A percentile compares a stretch with the other conserved stretches of the same genome.
Evolutionary conservation across 305 asterid genomes (phyloP).

Genomic region (Fraxinus greggii): DNA sequence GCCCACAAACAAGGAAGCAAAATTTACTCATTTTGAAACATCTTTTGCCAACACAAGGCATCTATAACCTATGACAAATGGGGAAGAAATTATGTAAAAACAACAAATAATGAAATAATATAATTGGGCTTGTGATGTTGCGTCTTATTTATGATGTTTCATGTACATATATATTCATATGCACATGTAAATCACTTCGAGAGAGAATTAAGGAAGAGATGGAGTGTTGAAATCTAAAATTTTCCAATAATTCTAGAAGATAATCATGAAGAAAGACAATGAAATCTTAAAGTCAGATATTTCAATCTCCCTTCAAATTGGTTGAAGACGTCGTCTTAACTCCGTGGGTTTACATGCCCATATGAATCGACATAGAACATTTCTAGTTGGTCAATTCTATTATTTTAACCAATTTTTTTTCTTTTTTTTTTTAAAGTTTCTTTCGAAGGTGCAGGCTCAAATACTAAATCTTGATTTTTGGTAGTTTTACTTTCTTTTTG

Average conservation of each 20-base stretch:
- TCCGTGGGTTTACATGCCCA: neutral
- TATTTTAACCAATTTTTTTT: neutral
- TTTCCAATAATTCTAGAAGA: neutral
- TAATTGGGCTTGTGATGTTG: neutral
- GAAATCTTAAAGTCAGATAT: neutral
- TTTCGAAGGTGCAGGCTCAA: neutral
- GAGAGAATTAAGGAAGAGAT: neutral
- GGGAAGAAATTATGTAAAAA: constrained; percentile 4
- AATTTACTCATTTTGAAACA: neutral
- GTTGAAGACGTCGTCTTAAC: too few relatives aligned
- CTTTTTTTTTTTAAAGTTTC: neutral
- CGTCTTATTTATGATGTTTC: neutral
- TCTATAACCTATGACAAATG: constrained; percentile 1
- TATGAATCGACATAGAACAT: neutral
- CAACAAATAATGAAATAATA: constrained; percentile 1
- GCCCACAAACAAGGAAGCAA: constrained; percentile 5
- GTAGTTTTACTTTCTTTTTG: neutral
- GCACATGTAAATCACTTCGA: neutral
- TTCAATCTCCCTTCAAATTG: neutral
- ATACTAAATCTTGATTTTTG: constrained; percentile 11
- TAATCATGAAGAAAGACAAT: neutral
- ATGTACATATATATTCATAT: neutral
- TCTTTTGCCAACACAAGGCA: neutral
- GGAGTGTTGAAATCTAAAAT: neutral
- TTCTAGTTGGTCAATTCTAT: neutral